Percentiles rank a stretch among this genome's conserved stretches.
Evolutionary conservation across 2,329 filamentous ascomycete species (phyloP).

Genomic region (Zasmidium cellare): DNA sequence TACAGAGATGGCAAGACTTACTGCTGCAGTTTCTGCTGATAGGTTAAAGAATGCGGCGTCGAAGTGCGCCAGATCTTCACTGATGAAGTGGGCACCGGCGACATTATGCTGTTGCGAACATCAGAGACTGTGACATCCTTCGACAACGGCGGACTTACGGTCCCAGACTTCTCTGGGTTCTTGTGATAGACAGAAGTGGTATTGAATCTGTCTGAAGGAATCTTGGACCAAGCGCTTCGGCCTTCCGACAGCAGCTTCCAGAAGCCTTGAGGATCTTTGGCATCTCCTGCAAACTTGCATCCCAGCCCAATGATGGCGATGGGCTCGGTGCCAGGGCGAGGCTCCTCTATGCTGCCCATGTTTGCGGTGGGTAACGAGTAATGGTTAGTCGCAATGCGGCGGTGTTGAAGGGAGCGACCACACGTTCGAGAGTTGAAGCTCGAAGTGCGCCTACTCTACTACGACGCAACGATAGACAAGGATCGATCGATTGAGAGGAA

Average conservation of each 20-base stretch:
- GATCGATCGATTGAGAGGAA: too few relatives aligned
- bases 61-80: slow-evolving; percentile 35
- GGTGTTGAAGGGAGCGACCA: too few relatives aligned
- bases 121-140: too few relatives aligned
- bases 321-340: too few relatives aligned
- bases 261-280: slow-evolving; percentile 20
- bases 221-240: background rate
- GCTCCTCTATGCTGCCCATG: too few relatives aligned
- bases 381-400: too few relatives aligned
- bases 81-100: slow-evolving; percentile 11
- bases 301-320: slow-evolving; percentile 47
- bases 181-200: background rate
- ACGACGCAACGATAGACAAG: too few relatives aligned
- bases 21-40: slow-evolving; percentile 4
- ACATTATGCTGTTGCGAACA: too few relatives aligned
- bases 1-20: background rate
- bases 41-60: slow-evolving; percentile 22
- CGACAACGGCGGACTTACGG: background rate
- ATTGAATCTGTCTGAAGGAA: too few relatives aligned
- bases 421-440: too few relatives aligned
- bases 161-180: background rate
- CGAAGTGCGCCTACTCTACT: too few relatives aligned
- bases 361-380: too few relatives aligned
- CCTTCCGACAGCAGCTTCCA: background rate
- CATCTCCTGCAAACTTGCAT: slow-evolving; percentile 46